Conservation (phyloP, 768 basidiomycete genomes). For the Cystofilobasidium capitatum region DNA sequence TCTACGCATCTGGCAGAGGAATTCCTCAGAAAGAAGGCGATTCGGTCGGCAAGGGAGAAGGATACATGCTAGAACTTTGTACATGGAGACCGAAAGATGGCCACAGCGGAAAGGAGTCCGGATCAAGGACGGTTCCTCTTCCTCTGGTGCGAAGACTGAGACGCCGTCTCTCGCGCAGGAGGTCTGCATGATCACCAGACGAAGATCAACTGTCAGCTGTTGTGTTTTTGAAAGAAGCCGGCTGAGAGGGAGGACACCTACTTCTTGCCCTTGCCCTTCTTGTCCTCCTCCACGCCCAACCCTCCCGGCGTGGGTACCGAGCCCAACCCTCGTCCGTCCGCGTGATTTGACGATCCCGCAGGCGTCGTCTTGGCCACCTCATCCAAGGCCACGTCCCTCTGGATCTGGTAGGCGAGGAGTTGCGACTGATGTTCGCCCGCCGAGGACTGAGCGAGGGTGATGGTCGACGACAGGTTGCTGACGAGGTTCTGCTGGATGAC, state of each 20-base stretch:
- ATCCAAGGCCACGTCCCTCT: conserved; percentile 40
- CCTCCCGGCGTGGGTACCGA: neutral
- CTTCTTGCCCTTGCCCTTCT: conserved; percentile 9
- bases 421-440: conserved; percentile 27
- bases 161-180: neutral
- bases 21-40: too few species aligned
- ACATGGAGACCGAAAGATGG: too few species aligned
- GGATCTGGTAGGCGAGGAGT: conserved; percentile 63
- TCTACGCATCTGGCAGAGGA: too few species aligned
- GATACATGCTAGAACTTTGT: too few species aligned
- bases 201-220: neutral
- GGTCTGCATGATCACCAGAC: neutral
- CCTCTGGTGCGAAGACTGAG: neutral
- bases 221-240: neutral
- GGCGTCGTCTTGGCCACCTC: neutral
- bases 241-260: neutral
- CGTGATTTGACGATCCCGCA: too few species aligned
- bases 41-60: too few species aligned
- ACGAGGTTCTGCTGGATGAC: conserved; percentile 61
- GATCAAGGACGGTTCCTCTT: conserved; percentile 2
- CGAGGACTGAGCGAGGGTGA: conserved; percentile 4
- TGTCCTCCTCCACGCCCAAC: neutral
- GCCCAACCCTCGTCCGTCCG: neutral
- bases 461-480: conserved; percentile 20
- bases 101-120: neutral